phyloP scores from a whole-genome alignment of 805 yeast species.

The Pichia gijzeniarum region DNA sequence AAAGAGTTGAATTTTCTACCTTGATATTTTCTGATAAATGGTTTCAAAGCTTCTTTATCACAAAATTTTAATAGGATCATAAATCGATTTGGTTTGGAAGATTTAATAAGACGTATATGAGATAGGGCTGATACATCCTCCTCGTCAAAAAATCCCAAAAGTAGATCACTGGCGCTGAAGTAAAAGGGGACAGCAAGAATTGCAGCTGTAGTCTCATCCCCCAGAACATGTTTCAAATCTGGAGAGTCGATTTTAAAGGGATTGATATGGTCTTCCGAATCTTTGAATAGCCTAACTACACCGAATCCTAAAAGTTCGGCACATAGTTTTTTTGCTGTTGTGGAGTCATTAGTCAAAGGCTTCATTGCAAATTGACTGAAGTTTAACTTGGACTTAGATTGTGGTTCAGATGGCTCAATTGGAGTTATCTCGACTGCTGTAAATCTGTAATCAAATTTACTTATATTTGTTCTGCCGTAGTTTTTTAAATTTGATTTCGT shows the following conservation, averaged over 20 bases:
- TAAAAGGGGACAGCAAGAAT: slow-evolving; percentile 85
- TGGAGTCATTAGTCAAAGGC: slow-evolving; percentile 9
- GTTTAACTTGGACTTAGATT: not conserved
- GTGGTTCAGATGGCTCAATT: slow-evolving; percentile 15
- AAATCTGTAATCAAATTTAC: slow-evolving; percentile 29
- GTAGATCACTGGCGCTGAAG: slow-evolving; percentile 74
- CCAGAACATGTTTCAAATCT: slow-evolving; percentile 21
- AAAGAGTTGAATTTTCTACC: slow-evolving; percentile 75
- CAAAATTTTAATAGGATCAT: slow-evolving; percentile 74
- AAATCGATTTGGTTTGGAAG: slow-evolving; percentile 61
- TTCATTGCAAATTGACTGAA: not conserved
- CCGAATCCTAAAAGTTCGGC: slow-evolving; percentile 72
- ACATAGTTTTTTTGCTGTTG: slow-evolving; percentile 37
- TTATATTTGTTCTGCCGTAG: not conserved
- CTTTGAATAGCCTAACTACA: slow-evolving; percentile 59
- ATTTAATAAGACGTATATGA: slow-evolving; percentile 66
- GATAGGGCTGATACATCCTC: slow-evolving; percentile 47
- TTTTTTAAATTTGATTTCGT: not conserved
- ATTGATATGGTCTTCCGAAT: slow-evolving; percentile 32
- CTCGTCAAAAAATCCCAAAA: slow-evolving; percentile 70
- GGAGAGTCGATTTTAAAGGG: slow-evolving; percentile 15
- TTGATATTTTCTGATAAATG: slow-evolving; percentile 59
- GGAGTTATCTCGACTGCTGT: slow-evolving; percentile 30
- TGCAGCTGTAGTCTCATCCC: slow-evolving; percentile 64
- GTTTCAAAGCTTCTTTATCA: slow-evolving; percentile 46